Conservation (phyloP, 441 rosid species). For the Kokia cookei region DNA sequence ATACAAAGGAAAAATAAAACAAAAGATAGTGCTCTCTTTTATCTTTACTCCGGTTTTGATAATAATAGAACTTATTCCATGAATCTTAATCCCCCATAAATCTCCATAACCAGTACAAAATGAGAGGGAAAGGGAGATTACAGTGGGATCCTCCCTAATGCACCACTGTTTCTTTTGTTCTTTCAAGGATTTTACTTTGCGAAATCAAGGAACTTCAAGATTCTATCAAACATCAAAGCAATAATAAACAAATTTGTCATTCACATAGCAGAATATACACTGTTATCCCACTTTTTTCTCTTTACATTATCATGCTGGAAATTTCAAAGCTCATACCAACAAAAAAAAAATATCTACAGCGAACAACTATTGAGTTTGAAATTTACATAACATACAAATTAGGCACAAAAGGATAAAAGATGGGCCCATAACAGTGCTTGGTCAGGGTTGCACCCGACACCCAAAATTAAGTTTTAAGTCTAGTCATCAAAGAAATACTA, state of each 20-base stretch:
- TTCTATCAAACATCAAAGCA: background rate
- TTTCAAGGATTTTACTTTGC: background rate
- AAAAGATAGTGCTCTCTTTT: no score
- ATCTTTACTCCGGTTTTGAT: no score
- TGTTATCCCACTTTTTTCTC: background rate
- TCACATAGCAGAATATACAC: background rate
- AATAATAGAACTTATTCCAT: no score
- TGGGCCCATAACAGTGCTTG: background rate
- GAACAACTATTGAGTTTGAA: background rate
- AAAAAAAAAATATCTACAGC: background rate
- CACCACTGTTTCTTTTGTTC: conserved; percentile 1
- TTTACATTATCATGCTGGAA: conserved; percentile 7
- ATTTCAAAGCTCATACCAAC: background rate
- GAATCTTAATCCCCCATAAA: no score
- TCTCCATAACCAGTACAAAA: no score
- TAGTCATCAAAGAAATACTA: background rate
- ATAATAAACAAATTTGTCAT: background rate
- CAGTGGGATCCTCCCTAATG: background rate
- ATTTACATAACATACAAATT: background rate
- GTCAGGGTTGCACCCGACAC: conserved; percentile 4
- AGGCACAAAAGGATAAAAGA: background rate
- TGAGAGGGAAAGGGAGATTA: no score
- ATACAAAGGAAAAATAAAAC: no score
- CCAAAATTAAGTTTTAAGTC: background rate
- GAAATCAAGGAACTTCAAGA: background rate